Percentiles rank a stretch among this genome's conserved stretches.
phyloP scores from a whole-genome alignment of 768 basidiomycete species.

The Cystobasidium tubakii region DNA sequence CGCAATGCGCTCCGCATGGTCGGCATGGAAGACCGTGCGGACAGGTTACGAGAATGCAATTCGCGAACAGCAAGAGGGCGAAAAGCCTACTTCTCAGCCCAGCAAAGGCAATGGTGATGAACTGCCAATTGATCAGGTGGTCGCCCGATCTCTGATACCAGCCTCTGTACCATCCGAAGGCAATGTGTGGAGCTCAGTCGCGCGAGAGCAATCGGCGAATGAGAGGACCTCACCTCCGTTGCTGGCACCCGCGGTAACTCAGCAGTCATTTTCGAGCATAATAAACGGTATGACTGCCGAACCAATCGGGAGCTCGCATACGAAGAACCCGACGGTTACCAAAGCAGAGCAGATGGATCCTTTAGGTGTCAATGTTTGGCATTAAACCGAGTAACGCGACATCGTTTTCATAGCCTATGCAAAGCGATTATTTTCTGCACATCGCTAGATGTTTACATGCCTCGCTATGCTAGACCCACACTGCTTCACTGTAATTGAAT shows the following conservation, averaged over 20 bases:
- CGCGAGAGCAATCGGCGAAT: neutral
- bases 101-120: neutral
- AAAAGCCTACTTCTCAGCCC: neutral
- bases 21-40: conserved; percentile 5
- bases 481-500: too few species aligned
- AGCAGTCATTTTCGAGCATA: neutral
- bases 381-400: neutral
- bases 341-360: neutral
- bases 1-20: conserved; percentile 32
- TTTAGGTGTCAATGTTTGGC: neutral
- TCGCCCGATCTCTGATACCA: too few species aligned
- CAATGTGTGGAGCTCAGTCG: neutral
- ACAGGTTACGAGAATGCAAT: conserved; percentile 19
- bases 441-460: too few species aligned
- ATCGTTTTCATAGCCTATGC: too few species aligned
- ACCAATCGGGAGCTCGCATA: neutral
- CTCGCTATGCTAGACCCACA: too few species aligned
- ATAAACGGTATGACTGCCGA: neutral
- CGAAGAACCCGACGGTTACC: neutral
- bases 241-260: neutral
- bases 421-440: too few species aligned
- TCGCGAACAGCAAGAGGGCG: neutral
- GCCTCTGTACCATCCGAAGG: neutral
- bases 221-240: neutral
- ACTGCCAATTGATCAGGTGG: too few species aligned